Conservation (phyloP, 352 stramenopile genomes). For the Poterioochromonas sp. region DNA sequence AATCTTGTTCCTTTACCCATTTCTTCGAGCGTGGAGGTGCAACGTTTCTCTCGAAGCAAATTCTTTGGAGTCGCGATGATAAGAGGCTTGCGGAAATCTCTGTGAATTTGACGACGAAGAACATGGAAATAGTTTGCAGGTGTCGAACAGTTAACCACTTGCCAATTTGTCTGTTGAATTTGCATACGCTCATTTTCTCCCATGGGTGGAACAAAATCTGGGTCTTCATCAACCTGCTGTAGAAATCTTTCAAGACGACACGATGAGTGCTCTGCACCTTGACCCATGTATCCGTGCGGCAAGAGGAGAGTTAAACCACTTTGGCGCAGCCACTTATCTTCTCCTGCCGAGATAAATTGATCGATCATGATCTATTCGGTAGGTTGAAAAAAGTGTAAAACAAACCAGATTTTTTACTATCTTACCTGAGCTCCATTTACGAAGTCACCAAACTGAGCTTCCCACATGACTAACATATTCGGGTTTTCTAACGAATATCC, state of each 20-base stretch:
- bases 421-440: conserved; percentile 76
- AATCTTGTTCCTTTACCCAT: conserved; percentile 85
- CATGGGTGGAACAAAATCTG: conserved; percentile 80
- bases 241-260: conserved; percentile 89
- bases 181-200: conserved; percentile 82
- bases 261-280: conserved; percentile 86
- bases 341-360: conserved; percentile 86
- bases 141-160: conserved; percentile 91
- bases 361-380: conserved; percentile 74
- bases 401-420: conserved; percentile 35
- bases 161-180: conserved; percentile 92
- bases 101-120: conserved; percentile 78
- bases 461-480: conserved; percentile 89
- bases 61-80: conserved; percentile 90
- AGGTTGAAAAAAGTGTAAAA: too few relatives aligned
- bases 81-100: conserved; percentile 92
- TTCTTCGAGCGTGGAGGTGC: conserved; percentile 72
- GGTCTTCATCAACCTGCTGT: conserved; percentile 84
- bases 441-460: conserved; percentile 96
- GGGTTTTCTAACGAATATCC: conserved; percentile 83
- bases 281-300: conserved; percentile 89
- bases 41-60: conserved; percentile 78
- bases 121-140: conserved; percentile 81
- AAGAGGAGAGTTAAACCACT: conserved; percentile 83
- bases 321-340: conserved; percentile 94